Evolutionary conservation across 2,329 filamentous ascomycete genomes (phyloP), one percentile per base, ranked within the genome.

Genomic region (Colletotrichum incanum): DNA sequence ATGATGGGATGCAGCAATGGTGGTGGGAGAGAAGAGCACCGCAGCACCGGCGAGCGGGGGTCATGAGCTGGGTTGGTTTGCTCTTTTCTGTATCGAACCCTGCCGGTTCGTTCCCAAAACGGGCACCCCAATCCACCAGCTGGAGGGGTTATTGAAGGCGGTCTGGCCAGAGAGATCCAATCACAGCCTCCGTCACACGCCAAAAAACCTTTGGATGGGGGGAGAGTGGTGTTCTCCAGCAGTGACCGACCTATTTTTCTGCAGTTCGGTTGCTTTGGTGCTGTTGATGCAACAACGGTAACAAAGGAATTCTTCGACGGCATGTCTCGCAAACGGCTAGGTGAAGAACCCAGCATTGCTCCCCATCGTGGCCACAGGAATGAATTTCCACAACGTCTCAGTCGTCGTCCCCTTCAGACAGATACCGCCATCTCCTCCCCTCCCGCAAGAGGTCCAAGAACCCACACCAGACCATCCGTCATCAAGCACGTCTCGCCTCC

Each of bases 21-120:
- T 31, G 45, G 20, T 60, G 55, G 39, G 43, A 37, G 43, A 50
- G 54, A 20, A 47, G 64, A 50, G 55, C 50, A 20, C 50, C 16
- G 50, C 34, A 52, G 56, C 65, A 55, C 47, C 65, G 55, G 55
- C 52, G 49, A 63, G 59, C 65, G 49, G 49, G 20, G 34, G 14
- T 23, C 6, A 37, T 23, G 28, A 31, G 50, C 47, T 67, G 65
- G 56, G 43, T 26, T 37, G 28, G 45, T 28, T 34, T 68, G 59
- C 70, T 70, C 45, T 70, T 60, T 70, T 72, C 60, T 59, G 66
- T 18, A 28, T 28, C 34, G 26, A 54, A 26, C 65, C 65, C 59
- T 54, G 70, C 28, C 66, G 34, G 54, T 54, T 31, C 59, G 50
- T 65, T 72, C 47, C 70, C 65, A 47, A 72, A 65, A 70, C 65